phyloP scores from a whole-genome alignment of 23 red algal genomes.

The Chondrus crispus region DNA sequence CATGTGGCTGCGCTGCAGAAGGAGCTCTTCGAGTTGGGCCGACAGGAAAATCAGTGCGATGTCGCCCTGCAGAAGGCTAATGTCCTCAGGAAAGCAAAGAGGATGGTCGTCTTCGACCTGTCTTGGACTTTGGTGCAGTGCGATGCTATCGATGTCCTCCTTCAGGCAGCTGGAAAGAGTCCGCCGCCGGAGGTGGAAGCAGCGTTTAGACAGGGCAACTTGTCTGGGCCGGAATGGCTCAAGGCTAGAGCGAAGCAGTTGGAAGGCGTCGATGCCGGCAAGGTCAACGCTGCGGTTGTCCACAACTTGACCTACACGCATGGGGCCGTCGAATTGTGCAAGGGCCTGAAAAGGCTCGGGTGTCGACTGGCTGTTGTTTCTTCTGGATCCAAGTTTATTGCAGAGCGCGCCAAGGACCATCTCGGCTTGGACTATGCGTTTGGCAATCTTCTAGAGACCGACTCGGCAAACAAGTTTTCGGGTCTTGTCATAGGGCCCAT shows the following conservation, averaged over 20 bases:
- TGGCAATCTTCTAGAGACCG: slow-evolving; percentile 79
- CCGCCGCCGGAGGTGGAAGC: not conserved
- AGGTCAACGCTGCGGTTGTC: not conserved
- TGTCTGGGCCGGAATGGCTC: slow-evolving; percentile 45
- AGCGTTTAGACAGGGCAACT: not conserved
- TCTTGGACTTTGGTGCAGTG: slow-evolving; percentile 92
- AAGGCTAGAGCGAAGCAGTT: slow-evolving; percentile 25
- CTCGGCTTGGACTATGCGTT: slow-evolving; percentile 86
- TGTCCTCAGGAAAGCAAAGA: slow-evolving; percentile 76
- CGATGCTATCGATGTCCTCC: slow-evolving; percentile 79
- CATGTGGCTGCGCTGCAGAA: not conserved
- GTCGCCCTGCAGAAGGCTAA: slow-evolving; percentile 79
- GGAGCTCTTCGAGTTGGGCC: slow-evolving; percentile 48
- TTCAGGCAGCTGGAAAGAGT: slow-evolving; percentile 45
- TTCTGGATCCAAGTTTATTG: slow-evolving; percentile 69
- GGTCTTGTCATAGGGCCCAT: slow-evolving; percentile 65
- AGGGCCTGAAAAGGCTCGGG: slow-evolving; percentile 73
- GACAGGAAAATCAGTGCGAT: slow-evolving; percentile 53
- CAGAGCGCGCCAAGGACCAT: slow-evolving; percentile 62
- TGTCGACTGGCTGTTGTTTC: slow-evolving; percentile 84
- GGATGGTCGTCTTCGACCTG: slow-evolving; percentile 97
- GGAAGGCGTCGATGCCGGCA: not conserved
- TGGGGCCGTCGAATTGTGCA: slow-evolving; percentile 78
- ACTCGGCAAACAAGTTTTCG: slow-evolving; percentile 66
- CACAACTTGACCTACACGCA: slow-evolving; percentile 67